Base-by-base conservation (phyloP, 305 asterid genomes). In the Ilex paraguariensis region DNA sequence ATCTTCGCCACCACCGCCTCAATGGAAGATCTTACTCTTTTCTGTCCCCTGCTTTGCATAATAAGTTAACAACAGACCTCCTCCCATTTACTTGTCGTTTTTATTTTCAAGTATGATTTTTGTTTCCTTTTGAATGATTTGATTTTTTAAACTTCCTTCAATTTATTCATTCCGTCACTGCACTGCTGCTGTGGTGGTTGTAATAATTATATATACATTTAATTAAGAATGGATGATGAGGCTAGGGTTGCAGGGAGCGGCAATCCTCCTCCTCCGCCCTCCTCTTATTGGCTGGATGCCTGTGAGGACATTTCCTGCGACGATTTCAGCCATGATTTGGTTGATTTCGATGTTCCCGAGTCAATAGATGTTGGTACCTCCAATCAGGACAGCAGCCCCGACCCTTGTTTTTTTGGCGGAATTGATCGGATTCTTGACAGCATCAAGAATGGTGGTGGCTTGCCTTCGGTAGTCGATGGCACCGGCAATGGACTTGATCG, bases 281-380 rank as follows among this genome's bases (percentile, higher is more conserved):
- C 91, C 40, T 87, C 95, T n/a, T 93, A 86, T 71, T 93, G 99
- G 99, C 69, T 93, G 31, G 97, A 93, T 73, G 92, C 96, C 10
- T 82, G 90, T 28, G 98, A 90, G 86, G 98, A 92, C 57, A 80
- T 82, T 3, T 83, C 85, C 0, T 80, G 90, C 68, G 90, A 83
- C 56, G 94, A 87, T 61, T 64, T 72, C 13, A 66, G 75, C 9
- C 68, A 56, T 61, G 77, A 79, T 66, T 84, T 80, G 70, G 78
- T 71, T 60, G 82, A 81, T 79, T 77, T 77, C 21, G 90, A 62
- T 67, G 56, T 82, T 53, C 63, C 61, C 7, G 13, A 73, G 11
- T 16, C 70, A 2, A 28, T 60, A 13, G 62, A 66, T 58, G 54
- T 67, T 7, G 52, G 60, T 56, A 32, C 72, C 2, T 73, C 65